Evolutionary conservation across 176 grass and related monocot genomes (phyloP), one percentile per base, ranked within the genome.

Genomic region (Triticum monococcum): DNA sequence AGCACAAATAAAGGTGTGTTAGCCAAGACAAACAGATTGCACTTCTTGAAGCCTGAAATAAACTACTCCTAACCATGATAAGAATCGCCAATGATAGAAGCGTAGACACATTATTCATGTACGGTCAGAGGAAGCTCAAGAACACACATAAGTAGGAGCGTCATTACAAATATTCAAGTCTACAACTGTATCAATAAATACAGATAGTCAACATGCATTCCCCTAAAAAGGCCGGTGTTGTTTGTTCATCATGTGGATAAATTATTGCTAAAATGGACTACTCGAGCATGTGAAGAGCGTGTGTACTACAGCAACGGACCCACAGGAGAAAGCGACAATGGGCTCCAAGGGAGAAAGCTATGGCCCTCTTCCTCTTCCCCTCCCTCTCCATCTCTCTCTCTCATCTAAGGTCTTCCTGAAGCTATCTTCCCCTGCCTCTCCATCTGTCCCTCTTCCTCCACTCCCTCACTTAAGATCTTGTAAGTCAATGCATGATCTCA

Each of bases 21-120:
- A 88, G 72, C 81, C 59, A 81, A 81, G 13, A 85, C 65, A 84
- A 77, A 60, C n/a, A 33, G 72, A 87, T 54, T 24, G 32, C 52
- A 40, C 5, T 32, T 57, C 7, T 26, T 28, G 50, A 72, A 72
- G 13, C 41, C 18, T 45, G 12, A 50, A 52, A 37, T 30, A 5
- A 76, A 84, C 7, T 84, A 31, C 64, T 64, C 62, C 68, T n/a
- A 81, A 78, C 30, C 25, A 62, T 18, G 40, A 18, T 37, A 69
- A 22, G 31, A 36, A 36, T 68, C 23, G 41, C 37, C 36, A 41
- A 76, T 75, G 40, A 33, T 59, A 62, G 30, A 64, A 50, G 46
- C 17, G 14, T 50, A 17, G 13, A 16, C 46, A 50, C 46, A 16
- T 50, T 50, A 50, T 50, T 50, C 46, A 50, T 50, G 46, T 70